Evolutionary conservation across 768 basidiomycete genomes (phyloP), one percentile per base, ranked within the genome.

Genomic region (Polyporus arcularius): DNA sequence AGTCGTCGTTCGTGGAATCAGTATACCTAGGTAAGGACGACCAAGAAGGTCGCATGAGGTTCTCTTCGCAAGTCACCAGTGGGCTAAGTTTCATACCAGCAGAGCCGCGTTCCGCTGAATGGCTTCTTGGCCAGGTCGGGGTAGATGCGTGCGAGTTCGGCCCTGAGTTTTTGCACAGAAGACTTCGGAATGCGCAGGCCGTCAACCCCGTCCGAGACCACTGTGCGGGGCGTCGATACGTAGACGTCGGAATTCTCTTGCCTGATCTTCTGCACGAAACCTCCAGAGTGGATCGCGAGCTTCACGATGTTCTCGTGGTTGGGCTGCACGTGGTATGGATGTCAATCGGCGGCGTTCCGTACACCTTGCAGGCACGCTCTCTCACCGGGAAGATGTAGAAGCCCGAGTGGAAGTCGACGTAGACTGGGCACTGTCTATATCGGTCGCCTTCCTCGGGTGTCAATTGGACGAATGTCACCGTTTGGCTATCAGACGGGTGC

Each of bases 341-440:
- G 30, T 57, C 45, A 45, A 21, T 58, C 39, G 48, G 46, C 53
- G 9, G 28, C 41, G n/a, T 28, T 12, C 35, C 18, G 15, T 14
- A 35, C 15, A 6, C 21, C 52, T 16, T 39, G 28, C 31, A 21
- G 11, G 46, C n/a, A 39, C 14, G 43, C 46, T 26, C 21, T 32
- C 84, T 65, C 69, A 92, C 92, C 4, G 93, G 95, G 73, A 96
- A 93, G 38, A 87, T 71, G 74, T 96, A 96, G 70, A 90, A 90
- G 3, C 89, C 92, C 42, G 86, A 78, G 12, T 77, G 73, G 55
- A 90, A 88, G 72, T 95, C 84, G 61, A 96, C 70, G 39, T 91
- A 77, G 32, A 94, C 84, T n/a, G 89, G 89, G 58, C 80, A 80
- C 6, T 79, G 72, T 46, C 76, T 76, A 72, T 94, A 96, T 3